Evolutionary conservation across 1,284 basidiomycete genomes (phyloP).

Genomic region (Rhodotorula sp.): DNA sequence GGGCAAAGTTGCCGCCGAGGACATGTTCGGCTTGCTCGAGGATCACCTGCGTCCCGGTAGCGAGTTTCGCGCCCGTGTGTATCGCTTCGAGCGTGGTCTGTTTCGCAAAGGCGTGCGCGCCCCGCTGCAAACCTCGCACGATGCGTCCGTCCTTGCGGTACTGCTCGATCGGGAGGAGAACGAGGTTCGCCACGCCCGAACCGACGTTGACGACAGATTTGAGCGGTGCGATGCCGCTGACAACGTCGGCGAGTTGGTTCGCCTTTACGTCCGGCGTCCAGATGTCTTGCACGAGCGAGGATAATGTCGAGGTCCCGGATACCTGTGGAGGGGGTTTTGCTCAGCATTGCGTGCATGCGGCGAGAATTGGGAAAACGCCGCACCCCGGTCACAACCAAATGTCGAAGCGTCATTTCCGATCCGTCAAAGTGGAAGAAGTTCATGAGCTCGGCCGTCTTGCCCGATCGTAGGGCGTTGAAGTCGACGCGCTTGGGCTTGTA

Average conservation of each 20-base stretch:
- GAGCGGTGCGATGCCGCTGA: conserved; percentile 94
- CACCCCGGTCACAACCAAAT: conserved; percentile 86
- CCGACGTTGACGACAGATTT: conserved; percentile 95
- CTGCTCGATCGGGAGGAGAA: conserved; percentile 92
- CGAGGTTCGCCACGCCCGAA: conserved; percentile 90
- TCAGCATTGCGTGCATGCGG: conserved; percentile 52
- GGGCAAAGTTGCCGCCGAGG: conserved; percentile 60
- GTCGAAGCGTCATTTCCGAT: conserved; percentile 93
- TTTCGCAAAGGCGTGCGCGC: conserved; percentile 85
- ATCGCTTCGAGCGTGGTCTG: conserved; percentile 92
- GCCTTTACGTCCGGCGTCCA: conserved; percentile 99
- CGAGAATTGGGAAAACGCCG: conserved; percentile 47
- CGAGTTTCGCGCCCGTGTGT: conserved; percentile 87
- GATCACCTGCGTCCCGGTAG: conserved; percentile 95
- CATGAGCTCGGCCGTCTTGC: conserved; percentile 94
- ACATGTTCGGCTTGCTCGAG: conserved; percentile 93
- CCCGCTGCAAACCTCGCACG: conserved; percentile 88
- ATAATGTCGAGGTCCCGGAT: conserved; percentile 81
- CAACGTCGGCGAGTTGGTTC: conserved; percentile 93
- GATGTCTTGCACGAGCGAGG: conserved; percentile 87
- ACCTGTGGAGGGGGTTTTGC: conserved; percentile 57
- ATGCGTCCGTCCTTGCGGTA: conserved; percentile 96
- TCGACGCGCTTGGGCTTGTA: conserved; percentile 98
- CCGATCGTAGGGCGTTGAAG: conserved; percentile 85
- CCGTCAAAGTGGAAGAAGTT: conserved; percentile 99